phyloP scores from a whole-genome alignment of 148 eudicot genomes.

The Nyssa sinensis region DNA sequence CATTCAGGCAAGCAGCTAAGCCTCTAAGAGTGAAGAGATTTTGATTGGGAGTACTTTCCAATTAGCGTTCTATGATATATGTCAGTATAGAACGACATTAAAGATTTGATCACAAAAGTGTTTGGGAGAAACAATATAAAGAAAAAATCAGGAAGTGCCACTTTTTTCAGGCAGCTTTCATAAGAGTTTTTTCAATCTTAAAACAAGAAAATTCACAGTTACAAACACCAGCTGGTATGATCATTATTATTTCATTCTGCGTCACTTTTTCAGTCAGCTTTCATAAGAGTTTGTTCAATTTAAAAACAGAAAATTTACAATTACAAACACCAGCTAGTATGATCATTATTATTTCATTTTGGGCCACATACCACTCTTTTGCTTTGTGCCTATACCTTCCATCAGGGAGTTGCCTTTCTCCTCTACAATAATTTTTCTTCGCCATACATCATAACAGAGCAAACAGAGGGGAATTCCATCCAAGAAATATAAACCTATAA shows the following conservation, averaged over 20 bases:
- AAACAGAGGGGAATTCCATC: no score
- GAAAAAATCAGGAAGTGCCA: not conserved
- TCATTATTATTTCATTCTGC: not conserved
- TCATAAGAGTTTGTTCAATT: not conserved
- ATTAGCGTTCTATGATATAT: not conserved
- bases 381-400: not conserved
- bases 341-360: not conserved
- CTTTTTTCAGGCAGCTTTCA: not conserved
- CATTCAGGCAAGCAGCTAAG: not conserved
- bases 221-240: no score
- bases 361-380: not conserved
- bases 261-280: no score
- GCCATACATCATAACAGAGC: not conserved
- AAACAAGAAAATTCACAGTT: not conserved
- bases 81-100: not conserved
- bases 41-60: not conserved
- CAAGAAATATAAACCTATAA: not conserved
- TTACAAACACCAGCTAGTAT: no score
- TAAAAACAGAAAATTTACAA: not conserved
- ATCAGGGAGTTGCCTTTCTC: not conserved
- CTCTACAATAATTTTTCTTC: not conserved
- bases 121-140: not conserved
- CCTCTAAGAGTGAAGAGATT: not conserved
- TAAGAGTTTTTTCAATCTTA: not conserved
- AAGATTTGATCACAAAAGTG: not conserved